phyloP scores from a whole-genome alignment of 768 basidiomycete species.

The Lactarius vividus region DNA sequence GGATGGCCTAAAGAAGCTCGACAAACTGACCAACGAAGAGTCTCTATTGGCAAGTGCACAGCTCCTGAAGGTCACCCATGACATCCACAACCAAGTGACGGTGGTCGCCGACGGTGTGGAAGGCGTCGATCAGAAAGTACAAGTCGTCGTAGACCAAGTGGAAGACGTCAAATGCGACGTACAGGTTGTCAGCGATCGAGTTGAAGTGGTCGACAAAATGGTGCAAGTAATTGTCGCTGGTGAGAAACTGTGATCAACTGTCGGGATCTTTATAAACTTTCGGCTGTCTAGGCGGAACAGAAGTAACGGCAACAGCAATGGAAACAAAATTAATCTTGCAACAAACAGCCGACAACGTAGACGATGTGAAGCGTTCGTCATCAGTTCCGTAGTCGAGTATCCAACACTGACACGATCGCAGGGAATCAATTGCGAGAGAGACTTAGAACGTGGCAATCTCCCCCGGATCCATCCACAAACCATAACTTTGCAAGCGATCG shows the following conservation, averaged over 20 bases:
- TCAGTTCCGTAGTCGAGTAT: background rate
- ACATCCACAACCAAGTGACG: background rate
- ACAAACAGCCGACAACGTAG: background rate
- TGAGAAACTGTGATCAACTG: background rate
- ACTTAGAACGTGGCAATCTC: background rate
- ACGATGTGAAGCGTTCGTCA: background rate
- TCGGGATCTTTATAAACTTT: too few relatives aligned
- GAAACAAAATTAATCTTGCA: background rate
- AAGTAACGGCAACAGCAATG: too few relatives aligned
- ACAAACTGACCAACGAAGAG: background rate
- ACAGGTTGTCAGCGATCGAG: too few relatives aligned
- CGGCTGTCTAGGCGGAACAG: too few relatives aligned
- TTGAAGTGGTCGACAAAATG: too few relatives aligned
- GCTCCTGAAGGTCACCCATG: background rate
- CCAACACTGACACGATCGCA: background rate
- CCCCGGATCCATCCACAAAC: background rate
- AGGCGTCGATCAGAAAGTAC: too few relatives aligned
- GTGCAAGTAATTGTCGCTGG: background rate
- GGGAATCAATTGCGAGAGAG: background rate
- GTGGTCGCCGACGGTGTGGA: background rate
- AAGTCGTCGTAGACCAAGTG: too few relatives aligned
- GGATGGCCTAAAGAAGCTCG: background rate
- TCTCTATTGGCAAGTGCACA: background rate
- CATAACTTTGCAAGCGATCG: background rate
- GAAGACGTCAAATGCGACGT: too few relatives aligned